Evolutionary conservation across 2,329 filamentous ascomycete genomes (phyloP).

Genomic region (Magnaporthiopsis incrustans): DNA sequence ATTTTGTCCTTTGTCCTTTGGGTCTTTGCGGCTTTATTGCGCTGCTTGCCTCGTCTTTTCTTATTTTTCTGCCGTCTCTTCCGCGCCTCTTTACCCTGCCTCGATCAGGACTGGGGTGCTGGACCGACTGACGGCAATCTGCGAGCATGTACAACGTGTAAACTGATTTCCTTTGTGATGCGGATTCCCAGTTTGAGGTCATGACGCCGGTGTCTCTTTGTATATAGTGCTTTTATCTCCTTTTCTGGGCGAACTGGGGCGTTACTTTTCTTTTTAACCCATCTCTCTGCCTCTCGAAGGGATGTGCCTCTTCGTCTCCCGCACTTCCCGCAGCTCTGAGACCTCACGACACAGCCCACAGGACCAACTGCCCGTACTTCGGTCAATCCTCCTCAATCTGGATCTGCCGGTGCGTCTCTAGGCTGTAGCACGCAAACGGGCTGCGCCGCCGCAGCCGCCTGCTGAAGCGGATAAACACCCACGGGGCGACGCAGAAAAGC

Average conservation of each 20-base stretch:
- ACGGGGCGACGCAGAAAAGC: conserved; percentile 14
- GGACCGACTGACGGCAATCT: background rate
- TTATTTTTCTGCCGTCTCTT: background rate
- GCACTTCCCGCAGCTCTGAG: background rate
- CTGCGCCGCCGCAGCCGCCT: conserved; percentile 16
- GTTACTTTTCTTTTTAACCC: background rate
- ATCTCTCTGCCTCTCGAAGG: background rate
- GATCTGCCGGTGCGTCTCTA: conserved; percentile 14
- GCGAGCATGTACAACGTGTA: background rate
- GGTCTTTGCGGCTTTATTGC: background rate
- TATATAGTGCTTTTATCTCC: background rate
- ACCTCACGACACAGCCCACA: too few relatives aligned
- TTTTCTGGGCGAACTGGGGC: background rate
- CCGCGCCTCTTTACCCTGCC: background rate
- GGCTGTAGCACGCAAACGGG: conserved; percentile 18
- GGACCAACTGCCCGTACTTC: too few relatives aligned
- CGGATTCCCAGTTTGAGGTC: background rate
- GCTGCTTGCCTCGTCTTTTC: background rate
- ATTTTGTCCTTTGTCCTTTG: background rate
- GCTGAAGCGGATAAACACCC: conserved; percentile 17
- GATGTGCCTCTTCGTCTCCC: background rate
- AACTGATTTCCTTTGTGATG: background rate
- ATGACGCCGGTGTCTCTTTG: background rate
- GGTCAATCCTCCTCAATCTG: conserved; percentile 12
- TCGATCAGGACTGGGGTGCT: too few relatives aligned